phyloP scores from a whole-genome alignment of 2,329 filamentous ascomycete genomes.

The Penicillium sp. region DNA sequence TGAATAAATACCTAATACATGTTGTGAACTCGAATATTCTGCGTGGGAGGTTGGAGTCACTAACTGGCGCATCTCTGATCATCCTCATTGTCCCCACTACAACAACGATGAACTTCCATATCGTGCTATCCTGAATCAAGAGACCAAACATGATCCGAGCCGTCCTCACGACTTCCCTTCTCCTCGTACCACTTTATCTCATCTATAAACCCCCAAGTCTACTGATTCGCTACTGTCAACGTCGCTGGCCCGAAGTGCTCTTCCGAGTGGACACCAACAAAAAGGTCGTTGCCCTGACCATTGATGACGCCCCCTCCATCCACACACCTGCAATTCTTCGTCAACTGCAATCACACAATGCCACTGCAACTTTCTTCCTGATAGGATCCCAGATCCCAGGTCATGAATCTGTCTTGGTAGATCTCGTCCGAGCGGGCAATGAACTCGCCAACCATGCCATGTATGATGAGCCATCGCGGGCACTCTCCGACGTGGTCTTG shows the following conservation, averaged over 20 bases:
- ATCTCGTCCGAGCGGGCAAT: slow-evolving; percentile 59
- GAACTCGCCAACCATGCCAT: slow-evolving; percentile 86
- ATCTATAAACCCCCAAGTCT: slow-evolving; percentile 77
- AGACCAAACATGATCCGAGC: slow-evolving; percentile 32
- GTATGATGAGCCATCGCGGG: slow-evolving; percentile 72
- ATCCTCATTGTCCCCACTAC: too few relatives aligned
- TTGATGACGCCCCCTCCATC: slow-evolving; percentile 78
- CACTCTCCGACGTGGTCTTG: slow-evolving; percentile 58
- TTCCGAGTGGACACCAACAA: slow-evolving; percentile 61
- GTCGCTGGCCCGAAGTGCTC: slow-evolving; percentile 72
- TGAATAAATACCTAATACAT: too few relatives aligned
- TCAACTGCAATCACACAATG: slow-evolving; percentile 62
- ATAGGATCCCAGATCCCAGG: slow-evolving; percentile 72
- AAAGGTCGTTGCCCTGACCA: slow-evolving; percentile 74
- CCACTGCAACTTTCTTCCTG: slow-evolving; percentile 80
- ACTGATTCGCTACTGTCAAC: slow-evolving; percentile 67
- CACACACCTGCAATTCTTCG: slow-evolving; percentile 68
- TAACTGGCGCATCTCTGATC: too few relatives aligned
- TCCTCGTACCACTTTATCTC: slow-evolving; percentile 55
- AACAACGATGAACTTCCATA: neutral
- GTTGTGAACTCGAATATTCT: too few relatives aligned
- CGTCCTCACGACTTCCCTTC: slow-evolving; percentile 30
- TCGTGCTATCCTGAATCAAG: neutral
- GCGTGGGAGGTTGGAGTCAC: too few relatives aligned
- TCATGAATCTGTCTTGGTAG: slow-evolving; percentile 52